Conservation (phyloP, 352 stramenopile genomes). For the Thalassiosira hispida region DNA sequence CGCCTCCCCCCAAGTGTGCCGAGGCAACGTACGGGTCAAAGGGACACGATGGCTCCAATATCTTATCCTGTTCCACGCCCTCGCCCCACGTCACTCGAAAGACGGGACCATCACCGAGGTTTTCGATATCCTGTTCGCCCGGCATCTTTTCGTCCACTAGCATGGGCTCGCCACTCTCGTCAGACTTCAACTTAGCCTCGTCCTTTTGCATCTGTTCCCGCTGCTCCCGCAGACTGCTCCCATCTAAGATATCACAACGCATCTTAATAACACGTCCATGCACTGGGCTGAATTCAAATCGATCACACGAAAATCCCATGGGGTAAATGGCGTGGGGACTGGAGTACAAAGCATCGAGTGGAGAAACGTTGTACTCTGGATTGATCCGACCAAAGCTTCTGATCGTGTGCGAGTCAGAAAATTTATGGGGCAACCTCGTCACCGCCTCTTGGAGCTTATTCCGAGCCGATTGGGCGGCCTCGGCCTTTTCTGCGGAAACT, state of each 20-base stretch:
- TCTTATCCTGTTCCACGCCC: constrained; percentile 76
- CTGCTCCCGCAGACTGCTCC: constrained; percentile 48
- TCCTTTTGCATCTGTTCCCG: constrained; percentile 25
- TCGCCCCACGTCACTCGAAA: constrained; percentile 84
- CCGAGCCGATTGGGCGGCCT: constrained; percentile 60
- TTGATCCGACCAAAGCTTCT: constrained; percentile 76
- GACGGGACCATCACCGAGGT: constrained; percentile 67
- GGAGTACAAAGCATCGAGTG: constrained; percentile 60
- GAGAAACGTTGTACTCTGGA: constrained; percentile 34
- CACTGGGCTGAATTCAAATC: constrained; percentile 79
- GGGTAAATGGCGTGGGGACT: constrained; percentile 71
- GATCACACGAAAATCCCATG: constrained; percentile 85
- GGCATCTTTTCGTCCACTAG: constrained; percentile 23
- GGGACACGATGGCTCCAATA: constrained; percentile 54
- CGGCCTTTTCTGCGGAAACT: constrained; percentile 55
- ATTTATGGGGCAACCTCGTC: constrained; percentile 51
- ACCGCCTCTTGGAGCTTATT: constrained; percentile 57
- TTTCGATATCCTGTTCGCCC: constrained; percentile 15
- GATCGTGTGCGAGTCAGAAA: constrained; percentile 61
- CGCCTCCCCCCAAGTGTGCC: constrained; percentile 41
- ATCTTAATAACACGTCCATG: constrained; percentile 82
- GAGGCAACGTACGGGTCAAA: constrained; percentile 75
- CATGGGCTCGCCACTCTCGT: constrained; percentile 16
- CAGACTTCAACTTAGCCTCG: neutral
- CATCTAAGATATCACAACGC: constrained; percentile 83